Evolutionary conservation across 495 filamentous ascomycete genomes (phyloP), one percentile per base, ranked within the genome.

Genomic region (Penicillium cinerascens): DNA sequence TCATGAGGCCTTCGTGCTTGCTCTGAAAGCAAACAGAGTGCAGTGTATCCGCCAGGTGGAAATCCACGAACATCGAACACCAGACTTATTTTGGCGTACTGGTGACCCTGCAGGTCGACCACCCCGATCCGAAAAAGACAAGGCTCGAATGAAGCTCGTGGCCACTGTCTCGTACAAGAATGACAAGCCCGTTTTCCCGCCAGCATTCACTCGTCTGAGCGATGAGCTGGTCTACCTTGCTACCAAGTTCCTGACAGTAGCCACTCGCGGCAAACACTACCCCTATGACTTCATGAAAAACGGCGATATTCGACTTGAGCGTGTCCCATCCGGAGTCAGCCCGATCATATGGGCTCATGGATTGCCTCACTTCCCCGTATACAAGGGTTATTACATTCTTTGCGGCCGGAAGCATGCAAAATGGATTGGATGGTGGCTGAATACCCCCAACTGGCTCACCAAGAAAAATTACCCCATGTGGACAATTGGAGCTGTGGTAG

Each of bases 211-310:
- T 4, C 53, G 60, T 15, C 60, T 63, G 1, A 51, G 52, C 18
- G 63, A 63, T 43, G 61, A 60, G n/a, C 37, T 59, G 2, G 55
- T 60, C n/a, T 64, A 62, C 25, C 57, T 66, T 13, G 55, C 55
- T 1, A 65, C 51, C 16, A 62, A 65, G 25, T 45, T 38, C 29
- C 15, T 57, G 6, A 33, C 27, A 2, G 13, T 17, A 15, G 41
- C 5, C 3, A 39, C 36, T 0, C 47, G 56, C 10, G 48, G 20
- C 6, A 18, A 22, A 1, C 6, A 47, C 2, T 63, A 56, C 15
- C 60, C 60, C 2, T 63, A 63, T 21, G 60, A 59, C 33, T 61
- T 64, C 42, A 21, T 44, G 16, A 26, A 29, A 5, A 18, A 38
- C 0, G 60, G 57, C 7, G 50, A 61, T 25, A 61, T 64, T 23